Conservation (phyloP, 352 stramenopile species). For the Phytophthora pluvialis region DNA sequence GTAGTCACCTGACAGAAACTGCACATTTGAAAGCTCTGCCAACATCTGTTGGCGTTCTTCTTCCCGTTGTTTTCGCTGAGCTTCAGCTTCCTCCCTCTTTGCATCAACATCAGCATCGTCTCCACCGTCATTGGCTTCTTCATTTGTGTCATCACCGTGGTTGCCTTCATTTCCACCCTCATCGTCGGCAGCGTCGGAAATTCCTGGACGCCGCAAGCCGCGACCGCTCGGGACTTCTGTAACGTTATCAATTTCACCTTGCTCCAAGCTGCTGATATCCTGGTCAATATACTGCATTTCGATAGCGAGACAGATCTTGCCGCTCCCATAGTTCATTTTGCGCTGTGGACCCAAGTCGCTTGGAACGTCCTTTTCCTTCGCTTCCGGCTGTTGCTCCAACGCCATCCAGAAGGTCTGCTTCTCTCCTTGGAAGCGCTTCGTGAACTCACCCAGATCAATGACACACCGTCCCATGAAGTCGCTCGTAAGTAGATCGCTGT, state of each 20-base stretch:
- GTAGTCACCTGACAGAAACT: conserved; percentile 87
- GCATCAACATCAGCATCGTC: conserved; percentile 45
- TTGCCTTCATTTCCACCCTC: conserved; percentile 33
- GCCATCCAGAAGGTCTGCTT: conserved; percentile 79
- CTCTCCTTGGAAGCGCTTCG: conserved; percentile 42
- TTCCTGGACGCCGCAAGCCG: conserved; percentile 38
- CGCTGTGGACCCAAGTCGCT: conserved; percentile 59
- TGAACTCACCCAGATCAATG: conserved; percentile 72
- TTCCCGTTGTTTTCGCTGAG: conserved; percentile 68
- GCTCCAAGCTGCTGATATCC: conserved; percentile 58
- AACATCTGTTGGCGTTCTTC: conserved; percentile 82
- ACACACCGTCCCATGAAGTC: conserved; percentile 78
- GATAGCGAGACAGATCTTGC: conserved; percentile 73
- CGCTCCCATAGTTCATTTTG: conserved; percentile 54
- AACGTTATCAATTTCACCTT: conserved; percentile 74
- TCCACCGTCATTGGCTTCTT: conserved; percentile 38
- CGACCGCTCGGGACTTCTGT: conserved; percentile 57
- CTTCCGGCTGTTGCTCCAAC: conserved; percentile 55
- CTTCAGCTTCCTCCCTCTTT: conserved; percentile 48
- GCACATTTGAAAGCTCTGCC: conserved; percentile 69
- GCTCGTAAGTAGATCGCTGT: conserved; percentile 70
- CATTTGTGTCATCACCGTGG: conserved; percentile 38
- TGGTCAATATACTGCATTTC: conserved; percentile 64
- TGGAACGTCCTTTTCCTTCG: conserved; percentile 33
- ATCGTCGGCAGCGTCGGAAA: conserved; percentile 14